Base-by-base conservation (phyloP, 2,329 filamentous ascomycete species). In the Stagonosporopsis vannaccii region DNA sequence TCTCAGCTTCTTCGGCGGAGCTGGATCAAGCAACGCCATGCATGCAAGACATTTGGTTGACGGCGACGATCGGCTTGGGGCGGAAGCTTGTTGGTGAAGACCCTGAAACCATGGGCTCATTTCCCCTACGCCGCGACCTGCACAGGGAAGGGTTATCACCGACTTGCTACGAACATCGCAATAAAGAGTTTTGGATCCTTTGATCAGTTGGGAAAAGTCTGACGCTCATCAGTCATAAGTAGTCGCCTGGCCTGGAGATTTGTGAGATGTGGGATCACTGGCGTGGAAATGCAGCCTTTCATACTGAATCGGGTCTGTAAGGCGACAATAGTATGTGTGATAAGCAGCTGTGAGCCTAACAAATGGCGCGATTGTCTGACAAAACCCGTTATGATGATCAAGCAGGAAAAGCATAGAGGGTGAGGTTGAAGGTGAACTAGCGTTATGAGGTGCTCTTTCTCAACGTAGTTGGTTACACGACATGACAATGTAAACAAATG, bases 1-100 rank as follows among this genome's bases (percentile, higher is more conserved):
- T 23, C 13, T 28, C 42, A 22, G 32, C 23, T 23, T 17, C 15
- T 26, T 28, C 33, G 3, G 35, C 3, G 12, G 12, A 47, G 44
- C 40, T 42, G 40, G 28, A 55, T 48, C 60, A 70, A 69, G 64
- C 63, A 69, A 65, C 43, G 67, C 69, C 67, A 70, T 67, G 65
- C 51, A 48, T 41, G n/a, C 30, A n/a, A 36, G 56, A 48, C 39
- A 56, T 56, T 56, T 60, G 58, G 52, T 25, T 59, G 36, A 59
- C 32, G 23, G 49, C 44, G 43, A 8, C 40, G 41, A 55, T 52
- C 53, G 43, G 44, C 65, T 63, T 69, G 58, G 66, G 60, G 35
- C 41, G 36, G 35, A 51, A 63, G 63, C 66, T 68, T 69, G 52
- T 47, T 47, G 17, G 45, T 55, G 53, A 63, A 62, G 58, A 64